Conservation (phyloP, 1,284 basidiomycete species). For the Mycena citricolor region DNA sequence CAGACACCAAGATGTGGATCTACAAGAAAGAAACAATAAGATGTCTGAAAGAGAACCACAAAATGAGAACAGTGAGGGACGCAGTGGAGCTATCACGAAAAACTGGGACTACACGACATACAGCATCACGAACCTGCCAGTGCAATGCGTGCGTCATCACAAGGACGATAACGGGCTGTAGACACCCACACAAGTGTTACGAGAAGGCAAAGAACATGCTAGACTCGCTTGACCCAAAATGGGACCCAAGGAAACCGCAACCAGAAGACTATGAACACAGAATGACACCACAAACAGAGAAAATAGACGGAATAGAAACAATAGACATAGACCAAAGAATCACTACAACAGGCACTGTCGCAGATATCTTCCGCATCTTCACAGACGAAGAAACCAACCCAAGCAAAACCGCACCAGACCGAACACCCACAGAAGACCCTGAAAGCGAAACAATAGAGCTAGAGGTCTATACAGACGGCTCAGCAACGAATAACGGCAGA, state of each 20-base stretch:
- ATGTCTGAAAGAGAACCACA: slow-evolving; percentile 23
- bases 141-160: background rate
- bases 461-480: slow-evolving; percentile 29
- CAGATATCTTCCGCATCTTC: slow-evolving; percentile 23
- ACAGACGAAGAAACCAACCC: slow-evolving; percentile 7
- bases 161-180: background rate
- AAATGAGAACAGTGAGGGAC: slow-evolving; percentile 17
- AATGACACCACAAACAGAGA: background rate
- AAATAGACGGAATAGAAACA: slow-evolving; percentile 5
- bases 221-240: slow-evolving; percentile 1
- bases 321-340: slow-evolving; percentile 8
- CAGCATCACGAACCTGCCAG: background rate
- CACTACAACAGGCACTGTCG: background rate
- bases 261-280: slow-evolving; percentile 15
- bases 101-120: background rate
- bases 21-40: background rate
- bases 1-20: background rate
- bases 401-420: background rate
- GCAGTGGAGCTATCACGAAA: slow-evolving; percentile 4
- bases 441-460: background rate
- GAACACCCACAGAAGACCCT: background rate
- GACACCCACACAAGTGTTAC: slow-evolving; percentile 2
- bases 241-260: background rate
- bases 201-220: background rate
- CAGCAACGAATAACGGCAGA: slow-evolving; percentile 25